Conservation (phyloP, 2,329 filamentous ascomycete genomes). For the Sporothrix pallida region DNA sequence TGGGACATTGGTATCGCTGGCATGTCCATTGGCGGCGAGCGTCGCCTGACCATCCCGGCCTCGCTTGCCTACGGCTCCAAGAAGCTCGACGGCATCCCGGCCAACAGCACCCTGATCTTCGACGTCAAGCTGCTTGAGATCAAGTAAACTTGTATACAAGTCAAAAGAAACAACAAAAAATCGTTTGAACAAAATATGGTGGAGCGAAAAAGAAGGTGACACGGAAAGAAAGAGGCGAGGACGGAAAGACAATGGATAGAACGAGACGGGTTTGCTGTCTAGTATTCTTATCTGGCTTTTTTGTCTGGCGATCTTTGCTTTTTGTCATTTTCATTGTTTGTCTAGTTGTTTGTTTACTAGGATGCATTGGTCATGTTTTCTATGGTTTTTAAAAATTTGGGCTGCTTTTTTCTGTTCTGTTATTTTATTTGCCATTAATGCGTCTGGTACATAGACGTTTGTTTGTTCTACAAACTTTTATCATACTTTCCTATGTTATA, state of each 20-base stretch:
- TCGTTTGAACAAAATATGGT: not conserved
- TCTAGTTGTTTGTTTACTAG: conserved; percentile 21
- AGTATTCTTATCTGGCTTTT: not conserved
- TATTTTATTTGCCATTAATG: not conserved
- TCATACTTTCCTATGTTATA: conserved; percentile 13
- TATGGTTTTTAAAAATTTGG: conserved; percentile 32
- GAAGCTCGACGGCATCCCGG: conserved; percentile 81
- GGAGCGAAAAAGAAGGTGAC: not conserved
- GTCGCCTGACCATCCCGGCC: conserved; percentile 86
- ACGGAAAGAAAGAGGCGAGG: not conserved
- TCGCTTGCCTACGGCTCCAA: conserved; percentile 88
- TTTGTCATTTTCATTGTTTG: not conserved
- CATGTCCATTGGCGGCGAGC: conserved; percentile 93
- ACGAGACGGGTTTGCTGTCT: not conserved
- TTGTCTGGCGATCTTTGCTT: not conserved
- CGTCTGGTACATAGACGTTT: conserved; percentile 20
- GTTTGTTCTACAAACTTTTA: not conserved
- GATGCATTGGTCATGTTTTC: conserved; percentile 28
- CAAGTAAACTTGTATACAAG: conserved; percentile 62
- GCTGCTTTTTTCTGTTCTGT: not conserved
- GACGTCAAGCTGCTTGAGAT: conserved; percentile 87
- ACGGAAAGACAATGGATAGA: not conserved
- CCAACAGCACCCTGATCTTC: conserved; percentile 89
- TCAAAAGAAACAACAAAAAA: not conserved
- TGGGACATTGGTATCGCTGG: conserved; percentile 95